Evolutionary conservation across 208 protist species (phyloP).

Genomic region (Trypanosoma brucei): DNA sequence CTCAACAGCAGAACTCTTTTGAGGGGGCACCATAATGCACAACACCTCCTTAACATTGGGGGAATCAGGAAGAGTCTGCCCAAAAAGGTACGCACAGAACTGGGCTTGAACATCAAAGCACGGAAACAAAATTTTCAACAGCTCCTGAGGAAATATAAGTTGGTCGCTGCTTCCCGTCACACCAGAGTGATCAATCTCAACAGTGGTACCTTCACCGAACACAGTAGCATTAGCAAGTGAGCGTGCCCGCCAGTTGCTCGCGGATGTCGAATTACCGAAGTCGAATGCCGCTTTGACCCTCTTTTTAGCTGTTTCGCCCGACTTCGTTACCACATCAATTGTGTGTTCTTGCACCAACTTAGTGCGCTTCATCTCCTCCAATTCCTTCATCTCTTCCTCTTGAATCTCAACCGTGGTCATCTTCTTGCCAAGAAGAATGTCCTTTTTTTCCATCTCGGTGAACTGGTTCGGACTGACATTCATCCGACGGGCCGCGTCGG

Average conservation of each 20-base stretch:
- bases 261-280: slow-evolving; percentile 61
- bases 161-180: slow-evolving; percentile 73
- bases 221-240: slow-evolving; percentile 72
- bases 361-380: slow-evolving; percentile 94
- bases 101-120: slow-evolving; percentile 83
- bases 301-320: slow-evolving; percentile 69
- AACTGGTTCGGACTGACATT: slow-evolving; percentile 99
- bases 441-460: slow-evolving; percentile 99
- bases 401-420: slow-evolving; percentile 98
- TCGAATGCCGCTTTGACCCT: slow-evolving; percentile 84
- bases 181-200: slow-evolving; percentile 57
- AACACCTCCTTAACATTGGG: slow-evolving; percentile 87
- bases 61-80: slow-evolving; percentile 73
- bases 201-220: slow-evolving; percentile 55
- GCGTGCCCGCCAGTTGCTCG: slow-evolving; percentile 82
- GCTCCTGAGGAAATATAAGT: slow-evolving; percentile 76
- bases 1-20: slow-evolving; percentile 66
- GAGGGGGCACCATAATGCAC: slow-evolving; percentile 82
- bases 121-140: slow-evolving; percentile 67
- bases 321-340: slow-evolving; percentile 46
- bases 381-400: slow-evolving; percentile 98
- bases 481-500: slow-evolving; percentile 99
- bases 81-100: slow-evolving; percentile 82
- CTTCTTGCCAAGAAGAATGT: slow-evolving; percentile 99
- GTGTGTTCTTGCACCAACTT: slow-evolving; percentile 66